Conservation (phyloP, 1,284 basidiomycete genomes). For the Ceratobasidium sp. region DNA sequence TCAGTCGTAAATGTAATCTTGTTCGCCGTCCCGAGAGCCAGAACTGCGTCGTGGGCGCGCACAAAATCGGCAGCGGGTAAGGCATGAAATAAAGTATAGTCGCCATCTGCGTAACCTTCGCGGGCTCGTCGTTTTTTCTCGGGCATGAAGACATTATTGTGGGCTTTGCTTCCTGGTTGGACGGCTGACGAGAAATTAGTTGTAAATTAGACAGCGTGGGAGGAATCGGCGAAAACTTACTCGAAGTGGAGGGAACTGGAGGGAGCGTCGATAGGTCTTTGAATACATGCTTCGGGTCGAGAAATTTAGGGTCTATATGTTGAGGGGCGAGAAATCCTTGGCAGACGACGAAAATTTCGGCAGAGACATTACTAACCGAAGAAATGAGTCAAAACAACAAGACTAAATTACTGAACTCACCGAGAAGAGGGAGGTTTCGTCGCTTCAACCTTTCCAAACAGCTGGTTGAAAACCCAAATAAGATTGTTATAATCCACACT, state of each 20-base stretch:
- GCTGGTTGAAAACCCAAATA: conserved; percentile 98
- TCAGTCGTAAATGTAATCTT: conserved; percentile 84
- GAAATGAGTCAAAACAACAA: conserved; percentile 20
- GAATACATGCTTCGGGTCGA: conserved; percentile 98
- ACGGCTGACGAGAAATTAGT: not conserved
- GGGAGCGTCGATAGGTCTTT: conserved; percentile 77
- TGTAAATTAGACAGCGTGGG: conserved; percentile 47
- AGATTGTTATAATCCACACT: conserved; percentile 99
- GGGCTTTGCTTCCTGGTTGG: conserved; percentile 52
- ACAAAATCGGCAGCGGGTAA: conserved; percentile 81
- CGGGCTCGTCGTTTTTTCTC: conserved; percentile 92
- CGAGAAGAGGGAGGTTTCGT: conserved; percentile 98
- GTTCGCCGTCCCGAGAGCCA: conserved; percentile 85
- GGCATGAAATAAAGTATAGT: conserved; percentile 90
- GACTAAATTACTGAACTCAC: conserved; percentile 58
- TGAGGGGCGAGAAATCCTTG: conserved; percentile 95
- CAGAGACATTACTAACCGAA: conserved; percentile 88
- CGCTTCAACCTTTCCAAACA: conserved; percentile 96
- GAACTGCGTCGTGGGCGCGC: conserved; percentile 73
- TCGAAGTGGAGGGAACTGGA: conserved; percentile 51
- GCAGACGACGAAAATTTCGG: conserved; percentile 99
- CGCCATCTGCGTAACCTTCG: conserved; percentile 96
- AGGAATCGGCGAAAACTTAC: conserved; percentile 42
- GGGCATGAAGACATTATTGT: conserved; percentile 94
- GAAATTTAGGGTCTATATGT: conserved; percentile 97